These are phyloP conservation scores for Lactifluus pinguis DNA, from an alignment of 768 basidiomycete species.

Conservation along the genomic window DNA sequence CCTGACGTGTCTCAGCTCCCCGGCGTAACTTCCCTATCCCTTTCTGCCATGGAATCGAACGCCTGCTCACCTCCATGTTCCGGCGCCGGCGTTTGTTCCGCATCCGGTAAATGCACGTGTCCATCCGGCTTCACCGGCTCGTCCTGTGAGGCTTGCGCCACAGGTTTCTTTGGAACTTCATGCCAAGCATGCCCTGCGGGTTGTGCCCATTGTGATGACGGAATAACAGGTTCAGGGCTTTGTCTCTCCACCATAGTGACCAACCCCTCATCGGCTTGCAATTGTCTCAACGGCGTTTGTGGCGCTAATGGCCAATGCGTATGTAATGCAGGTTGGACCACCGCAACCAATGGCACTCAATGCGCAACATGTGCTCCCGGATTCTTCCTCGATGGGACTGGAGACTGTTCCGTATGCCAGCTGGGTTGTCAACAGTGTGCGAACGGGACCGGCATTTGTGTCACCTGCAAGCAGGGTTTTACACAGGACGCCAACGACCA, in stretches of 20 bases:
- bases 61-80: constrained; percentile 72
- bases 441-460: constrained; percentile 58
- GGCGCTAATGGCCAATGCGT: constrained; percentile 56
- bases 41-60: constrained; percentile 65
- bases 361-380: constrained; percentile 69
- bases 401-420: constrained; percentile 57
- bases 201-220: constrained; percentile 69
- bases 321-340: constrained; percentile 72
- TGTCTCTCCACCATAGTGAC: constrained; percentile 47
- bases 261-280: constrained; percentile 58
- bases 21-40: constrained; percentile 38
- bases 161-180: constrained; percentile 65
- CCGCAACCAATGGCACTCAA: constrained; percentile 59
- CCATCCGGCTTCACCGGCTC: constrained; percentile 65
- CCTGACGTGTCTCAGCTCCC: constrained; percentile 69
- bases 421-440: constrained; percentile 67
- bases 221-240: constrained; percentile 65
- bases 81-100: constrained; percentile 60
- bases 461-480: constrained; percentile 61
- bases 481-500: constrained; percentile 56
- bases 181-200: constrained; percentile 64
- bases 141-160: constrained; percentile 69
- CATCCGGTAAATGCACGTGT: constrained; percentile 64
- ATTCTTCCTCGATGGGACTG: constrained; percentile 72
- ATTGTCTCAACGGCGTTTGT: constrained; percentile 78